Base-by-base conservation (phyloP, 139 green algal genomes). In the Pseudopediastrum boryanum region DNA sequence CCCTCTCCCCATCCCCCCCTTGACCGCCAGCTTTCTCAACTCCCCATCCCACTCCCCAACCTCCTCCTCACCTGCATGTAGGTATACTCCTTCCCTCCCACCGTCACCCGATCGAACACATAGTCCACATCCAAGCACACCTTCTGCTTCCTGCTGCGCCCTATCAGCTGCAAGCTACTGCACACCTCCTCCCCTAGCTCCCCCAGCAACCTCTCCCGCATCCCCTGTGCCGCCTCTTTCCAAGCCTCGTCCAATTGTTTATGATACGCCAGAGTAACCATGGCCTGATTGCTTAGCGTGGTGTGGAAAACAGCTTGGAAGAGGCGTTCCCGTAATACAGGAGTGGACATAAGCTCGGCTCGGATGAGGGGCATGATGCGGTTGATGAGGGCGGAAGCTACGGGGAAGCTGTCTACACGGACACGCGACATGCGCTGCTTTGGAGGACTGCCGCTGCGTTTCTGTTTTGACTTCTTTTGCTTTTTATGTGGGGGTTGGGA, bases 181-280 rank as follows among this genome's bases (percentile, higher is more conserved):
- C 74, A 71, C 4, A 48, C 62, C 29, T 73, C 38, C 29, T 64
- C 43, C 9, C 51, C 75, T 33, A 87, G 71, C 0, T 33, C 44
- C 21, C 62, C 38, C 2, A 82, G 71, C 82, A 90, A 76, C 23
- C 48, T 31, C 29, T n/a, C 12, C 2, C 78, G 25, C 38, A 74
- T 41, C 3, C 10, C 63, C 7, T 25, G 25, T 3, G 54, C 80
- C 23, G 51, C 80, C 58, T 61, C 79, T 39, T 83, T 51, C 92
- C 93, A 96, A 16, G 66, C 82, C 8, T 88, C 89, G 27, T 93
- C 85, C 48, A 98, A 82, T 71, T 90, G 88, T n/a, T 85, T 87
- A 80, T 97, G 92, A 78, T 98, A 98, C 13, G 96, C 79, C 52
- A 98, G 67, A 0, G 89, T 94, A 5, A 97, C 85, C 89, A 98